Conservation (phyloP, 148 eudicot genomes). For the Camellia japonica region DNA sequence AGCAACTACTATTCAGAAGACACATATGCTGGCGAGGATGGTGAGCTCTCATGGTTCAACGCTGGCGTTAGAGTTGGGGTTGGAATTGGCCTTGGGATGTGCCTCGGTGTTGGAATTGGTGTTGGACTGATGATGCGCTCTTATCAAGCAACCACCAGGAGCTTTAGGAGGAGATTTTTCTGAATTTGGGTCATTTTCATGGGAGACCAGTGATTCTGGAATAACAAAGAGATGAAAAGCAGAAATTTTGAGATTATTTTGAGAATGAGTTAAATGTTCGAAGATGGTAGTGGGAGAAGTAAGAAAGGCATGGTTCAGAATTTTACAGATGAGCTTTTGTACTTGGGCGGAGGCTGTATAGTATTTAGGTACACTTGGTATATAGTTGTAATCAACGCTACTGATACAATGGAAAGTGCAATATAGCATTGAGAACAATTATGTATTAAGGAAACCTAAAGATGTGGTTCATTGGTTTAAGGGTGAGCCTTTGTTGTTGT, state of each 20-base stretch:
- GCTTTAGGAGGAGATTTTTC: constrained; percentile 42
- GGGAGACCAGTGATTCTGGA: background rate
- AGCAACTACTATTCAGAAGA: constrained; percentile 37
- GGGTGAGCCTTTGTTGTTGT: background rate
- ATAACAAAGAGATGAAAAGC: constrained; percentile 7
- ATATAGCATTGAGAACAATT: too few relatives aligned
- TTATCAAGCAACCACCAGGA: constrained; percentile 51
- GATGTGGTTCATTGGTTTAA: background rate
- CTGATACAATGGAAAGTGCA: too few relatives aligned
- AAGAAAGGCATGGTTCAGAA: background rate
- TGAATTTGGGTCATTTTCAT: constrained; percentile 10
- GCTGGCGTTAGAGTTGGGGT: constrained; percentile 65
- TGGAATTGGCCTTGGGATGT: constrained; percentile 61
- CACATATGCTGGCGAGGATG: constrained; percentile 40
- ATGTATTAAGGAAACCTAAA: background rate
- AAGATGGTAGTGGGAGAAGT: background rate
- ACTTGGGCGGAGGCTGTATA: background rate
- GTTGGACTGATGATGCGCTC: constrained; percentile 60
- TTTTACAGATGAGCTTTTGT: background rate
- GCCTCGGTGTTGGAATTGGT: constrained; percentile 57
- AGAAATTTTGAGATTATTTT: background rate
- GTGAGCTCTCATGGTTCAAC: constrained; percentile 58
- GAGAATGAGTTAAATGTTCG: background rate
- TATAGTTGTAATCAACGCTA: background rate
- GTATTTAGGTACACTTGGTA: background rate